Evolutionary conservation across 208 protist genomes (phyloP).

Genomic region (Trypanosoma lewisi): DNA sequence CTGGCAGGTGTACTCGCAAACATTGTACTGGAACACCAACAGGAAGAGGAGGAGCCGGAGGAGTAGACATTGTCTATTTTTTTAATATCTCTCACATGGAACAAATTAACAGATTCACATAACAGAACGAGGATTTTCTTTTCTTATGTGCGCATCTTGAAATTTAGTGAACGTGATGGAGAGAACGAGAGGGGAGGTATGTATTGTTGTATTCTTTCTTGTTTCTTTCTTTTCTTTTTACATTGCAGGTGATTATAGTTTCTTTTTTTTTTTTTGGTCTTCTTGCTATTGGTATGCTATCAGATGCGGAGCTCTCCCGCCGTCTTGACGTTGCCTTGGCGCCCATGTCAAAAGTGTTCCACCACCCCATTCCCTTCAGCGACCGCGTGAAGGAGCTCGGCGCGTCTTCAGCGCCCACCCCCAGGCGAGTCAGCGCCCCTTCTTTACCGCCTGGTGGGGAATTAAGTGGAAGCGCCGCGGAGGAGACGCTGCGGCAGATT

Average conservation of each 20-base stretch:
- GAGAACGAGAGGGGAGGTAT: too few species aligned
- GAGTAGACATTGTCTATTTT: too few species aligned
- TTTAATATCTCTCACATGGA: too few species aligned
- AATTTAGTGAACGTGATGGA: too few species aligned
- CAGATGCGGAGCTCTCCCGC: slow-evolving; percentile 27
- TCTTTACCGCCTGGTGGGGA: not conserved
- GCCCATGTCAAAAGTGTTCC: slow-evolving; percentile 40
- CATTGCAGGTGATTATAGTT: too few species aligned
- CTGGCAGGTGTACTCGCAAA: slow-evolving; percentile 5
- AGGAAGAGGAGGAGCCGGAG: not conserved
- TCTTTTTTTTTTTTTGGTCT: not conserved
- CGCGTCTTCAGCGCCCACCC: not conserved
- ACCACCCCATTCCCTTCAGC: slow-evolving; percentile 42
- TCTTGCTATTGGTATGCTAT: slow-evolving; percentile 12
- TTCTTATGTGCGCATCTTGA: too few species aligned
- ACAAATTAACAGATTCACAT: too few species aligned
- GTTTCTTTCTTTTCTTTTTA: too few species aligned
- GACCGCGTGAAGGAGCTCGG: slow-evolving; percentile 8
- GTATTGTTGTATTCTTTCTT: too few species aligned
- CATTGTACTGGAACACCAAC: slow-evolving; percentile 3
- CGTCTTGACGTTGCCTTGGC: slow-evolving; percentile 51
- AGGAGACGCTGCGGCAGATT: slow-evolving; percentile 15
- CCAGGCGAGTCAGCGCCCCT: not conserved
- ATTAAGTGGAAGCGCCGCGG: slow-evolving; percentile 2
- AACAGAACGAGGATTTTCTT: too few species aligned